Conservation (phyloP, 2,329 filamentous ascomycete species). For the Byssothecium circinans region DNA sequence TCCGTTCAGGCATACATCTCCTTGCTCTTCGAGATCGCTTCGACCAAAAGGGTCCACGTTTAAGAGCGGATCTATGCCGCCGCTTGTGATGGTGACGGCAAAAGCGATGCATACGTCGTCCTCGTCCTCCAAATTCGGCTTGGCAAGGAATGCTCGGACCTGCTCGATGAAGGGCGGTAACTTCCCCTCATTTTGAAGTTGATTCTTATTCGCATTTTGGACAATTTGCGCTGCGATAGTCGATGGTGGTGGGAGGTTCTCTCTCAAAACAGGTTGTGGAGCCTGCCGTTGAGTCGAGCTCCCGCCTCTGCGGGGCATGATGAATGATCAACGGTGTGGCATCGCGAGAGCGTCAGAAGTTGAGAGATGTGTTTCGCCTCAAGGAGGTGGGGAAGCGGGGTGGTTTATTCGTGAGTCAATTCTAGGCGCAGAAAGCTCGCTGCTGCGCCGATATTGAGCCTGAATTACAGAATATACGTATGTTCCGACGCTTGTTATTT, state of each 20-base stretch:
- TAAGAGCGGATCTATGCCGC: constrained; percentile 63
- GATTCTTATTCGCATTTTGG: constrained; percentile 69
- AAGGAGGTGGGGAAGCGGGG: not conserved
- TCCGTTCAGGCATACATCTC: constrained; percentile 74
- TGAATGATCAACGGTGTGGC: constrained; percentile 24
- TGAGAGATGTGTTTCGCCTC: not conserved
- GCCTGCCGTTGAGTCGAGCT: constrained; percentile 32
- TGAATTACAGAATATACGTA: too few species aligned
- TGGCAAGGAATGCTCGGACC: constrained; percentile 62
- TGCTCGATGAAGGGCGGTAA: constrained; percentile 74
- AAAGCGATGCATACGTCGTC: constrained; percentile 79
- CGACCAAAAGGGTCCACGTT: constrained; percentile 55
- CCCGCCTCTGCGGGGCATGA: constrained; percentile 48
- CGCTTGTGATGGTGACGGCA: constrained; percentile 79
- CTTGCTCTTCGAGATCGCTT: constrained; percentile 66
- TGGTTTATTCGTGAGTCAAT: too few species aligned
- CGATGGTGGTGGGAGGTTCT: constrained; percentile 59
- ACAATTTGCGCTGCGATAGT: constrained; percentile 87
- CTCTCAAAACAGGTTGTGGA: constrained; percentile 22
- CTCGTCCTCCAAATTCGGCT: constrained; percentile 58
- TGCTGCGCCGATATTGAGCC: too few species aligned
- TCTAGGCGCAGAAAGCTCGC: too few species aligned
- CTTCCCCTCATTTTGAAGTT: constrained; percentile 50
- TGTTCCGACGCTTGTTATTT: too few species aligned
- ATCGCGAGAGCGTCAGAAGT: constrained; percentile 18